Conservation (phyloP, 495 filamentous ascomycete species). For the Astrocystis sublimbata region DNA sequence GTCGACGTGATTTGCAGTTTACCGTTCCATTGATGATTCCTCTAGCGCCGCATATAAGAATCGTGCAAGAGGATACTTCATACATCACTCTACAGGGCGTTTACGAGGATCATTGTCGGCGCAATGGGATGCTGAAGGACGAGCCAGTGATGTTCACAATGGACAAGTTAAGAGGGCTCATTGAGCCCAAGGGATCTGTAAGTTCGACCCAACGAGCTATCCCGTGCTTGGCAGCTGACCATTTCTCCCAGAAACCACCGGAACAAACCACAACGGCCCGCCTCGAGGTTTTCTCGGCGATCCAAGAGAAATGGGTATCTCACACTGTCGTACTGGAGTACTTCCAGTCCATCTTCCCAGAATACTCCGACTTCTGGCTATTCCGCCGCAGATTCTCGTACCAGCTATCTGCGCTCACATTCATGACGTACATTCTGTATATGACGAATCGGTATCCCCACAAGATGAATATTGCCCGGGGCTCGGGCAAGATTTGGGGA, state of each 20-base stretch:
- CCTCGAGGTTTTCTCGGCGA: constrained; percentile 84
- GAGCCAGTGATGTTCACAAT: constrained; percentile 93
- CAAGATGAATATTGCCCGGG: constrained; percentile 88
- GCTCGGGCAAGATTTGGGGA: constrained; percentile 92
- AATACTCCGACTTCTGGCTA: constrained; percentile 93
- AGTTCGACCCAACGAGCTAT: constrained; percentile 26
- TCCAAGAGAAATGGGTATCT: constrained; percentile 89
- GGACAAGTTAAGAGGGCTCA: constrained; percentile 79
- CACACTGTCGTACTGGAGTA: constrained; percentile 79
- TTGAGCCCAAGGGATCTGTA: constrained; percentile 66
- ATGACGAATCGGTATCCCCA: constrained; percentile 93
- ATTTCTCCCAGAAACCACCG: constrained; percentile 51
- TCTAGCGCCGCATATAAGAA: constrained; percentile 84
- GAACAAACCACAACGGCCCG: constrained; percentile 70
- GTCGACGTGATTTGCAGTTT: constrained; percentile 92
- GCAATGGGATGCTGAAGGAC: constrained; percentile 84
- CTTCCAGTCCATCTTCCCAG: constrained; percentile 85
- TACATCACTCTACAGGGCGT: constrained; percentile 93
- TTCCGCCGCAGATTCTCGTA: constrained; percentile 96
- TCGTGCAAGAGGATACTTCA: constrained; percentile 92
- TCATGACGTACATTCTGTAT: constrained; percentile 98
- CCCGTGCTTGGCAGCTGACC: constrained; percentile 16
- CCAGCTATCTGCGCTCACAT: constrained; percentile 92
- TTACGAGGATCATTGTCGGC: constrained; percentile 92
- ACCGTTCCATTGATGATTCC: constrained; percentile 94